phyloP scores from a whole-genome alignment of 2,329 filamentous ascomycete species.

The Ophiostoma sp. region DNA sequence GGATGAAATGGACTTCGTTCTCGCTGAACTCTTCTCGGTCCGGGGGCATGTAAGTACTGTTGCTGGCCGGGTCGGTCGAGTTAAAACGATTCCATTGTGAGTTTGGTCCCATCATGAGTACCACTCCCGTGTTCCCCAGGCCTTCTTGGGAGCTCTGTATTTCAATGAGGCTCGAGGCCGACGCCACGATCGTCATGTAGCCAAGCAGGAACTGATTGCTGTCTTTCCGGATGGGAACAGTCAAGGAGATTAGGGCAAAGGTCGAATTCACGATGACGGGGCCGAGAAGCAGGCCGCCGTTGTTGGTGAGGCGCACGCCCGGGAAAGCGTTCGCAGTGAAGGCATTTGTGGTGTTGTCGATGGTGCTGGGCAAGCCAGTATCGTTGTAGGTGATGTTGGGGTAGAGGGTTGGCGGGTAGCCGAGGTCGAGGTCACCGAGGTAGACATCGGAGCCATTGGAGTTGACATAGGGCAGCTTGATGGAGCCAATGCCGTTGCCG shows the following conservation, averaged over 20 bases:
- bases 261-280: conserved; percentile 67
- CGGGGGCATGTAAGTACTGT: conserved; percentile 40
- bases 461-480: conserved; percentile 57
- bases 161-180: conserved; percentile 57
- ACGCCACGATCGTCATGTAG: conserved; percentile 76
- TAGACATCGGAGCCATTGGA: conserved; percentile 53
- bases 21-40: conserved; percentile 37
- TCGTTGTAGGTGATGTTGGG: conserved; percentile 68
- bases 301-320: conserved; percentile 45
- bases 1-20: conserved; percentile 52
- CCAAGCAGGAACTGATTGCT: conserved; percentile 61
- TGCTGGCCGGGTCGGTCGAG: conserved; percentile 41
- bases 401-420: conserved; percentile 67
- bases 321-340: conserved; percentile 47
- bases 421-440: conserved; percentile 57
- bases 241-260: conserved; percentile 73
- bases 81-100: conserved; percentile 61
- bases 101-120: conserved; percentile 64
- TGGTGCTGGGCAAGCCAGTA: conserved; percentile 39
- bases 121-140: conserved; percentile 62
- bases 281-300: conserved; percentile 64
- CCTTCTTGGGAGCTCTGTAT: conserved; percentile 62
- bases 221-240: conserved; percentile 70
- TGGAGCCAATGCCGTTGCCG: conserved; percentile 40
- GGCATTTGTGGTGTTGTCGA: conserved; percentile 39